Evolutionary conservation across 345 rosid genomes (phyloP).

Genomic region (Camelina hispida): DNA sequence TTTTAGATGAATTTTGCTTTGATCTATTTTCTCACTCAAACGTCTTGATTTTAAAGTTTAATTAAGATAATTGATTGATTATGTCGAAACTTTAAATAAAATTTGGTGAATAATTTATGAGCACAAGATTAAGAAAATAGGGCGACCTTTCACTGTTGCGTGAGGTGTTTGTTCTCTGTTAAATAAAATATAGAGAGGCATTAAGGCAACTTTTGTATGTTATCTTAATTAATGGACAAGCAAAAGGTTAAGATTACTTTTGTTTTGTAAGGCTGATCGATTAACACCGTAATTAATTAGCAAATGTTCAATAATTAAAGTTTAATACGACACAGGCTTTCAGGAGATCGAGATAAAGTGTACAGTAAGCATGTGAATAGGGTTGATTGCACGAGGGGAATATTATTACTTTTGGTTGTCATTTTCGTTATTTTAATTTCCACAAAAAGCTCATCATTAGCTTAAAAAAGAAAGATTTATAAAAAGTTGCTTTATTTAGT

Average conservation of each 20-base stretch:
- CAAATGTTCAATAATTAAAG: conserved; percentile 12
- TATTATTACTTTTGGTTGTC: conserved; percentile 48
- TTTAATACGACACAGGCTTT: conserved; percentile 47
- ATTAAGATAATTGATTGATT: no score
- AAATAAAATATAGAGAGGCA: conserved; percentile 20
- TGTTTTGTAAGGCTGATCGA: conserved; percentile 38
- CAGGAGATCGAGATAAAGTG: conserved; percentile 46
- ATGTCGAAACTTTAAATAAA: no score
- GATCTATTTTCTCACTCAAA: not conserved
- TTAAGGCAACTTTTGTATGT: conserved; percentile 33
- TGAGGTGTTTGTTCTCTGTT: conserved; percentile 41
- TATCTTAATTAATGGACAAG: conserved; percentile 32
- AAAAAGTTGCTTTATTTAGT: conserved; percentile 25
- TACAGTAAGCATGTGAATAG: conserved; percentile 47
- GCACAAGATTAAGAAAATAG: not conserved
- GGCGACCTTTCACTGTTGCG: conserved; percentile 44
- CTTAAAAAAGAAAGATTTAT: not conserved
- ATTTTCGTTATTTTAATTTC: conserved; percentile 28
- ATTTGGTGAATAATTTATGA: no score
- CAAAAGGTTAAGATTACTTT: conserved; percentile 40
- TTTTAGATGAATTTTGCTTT: conserved; percentile 24
- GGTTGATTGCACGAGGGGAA: conserved; percentile 48
- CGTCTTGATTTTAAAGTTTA: not conserved
- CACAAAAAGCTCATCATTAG: conserved; percentile 30
- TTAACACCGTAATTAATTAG: conserved; percentile 27